Conservation (phyloP, 2,329 filamentous ascomycete species). For the Scedosporium boydii region DNA sequence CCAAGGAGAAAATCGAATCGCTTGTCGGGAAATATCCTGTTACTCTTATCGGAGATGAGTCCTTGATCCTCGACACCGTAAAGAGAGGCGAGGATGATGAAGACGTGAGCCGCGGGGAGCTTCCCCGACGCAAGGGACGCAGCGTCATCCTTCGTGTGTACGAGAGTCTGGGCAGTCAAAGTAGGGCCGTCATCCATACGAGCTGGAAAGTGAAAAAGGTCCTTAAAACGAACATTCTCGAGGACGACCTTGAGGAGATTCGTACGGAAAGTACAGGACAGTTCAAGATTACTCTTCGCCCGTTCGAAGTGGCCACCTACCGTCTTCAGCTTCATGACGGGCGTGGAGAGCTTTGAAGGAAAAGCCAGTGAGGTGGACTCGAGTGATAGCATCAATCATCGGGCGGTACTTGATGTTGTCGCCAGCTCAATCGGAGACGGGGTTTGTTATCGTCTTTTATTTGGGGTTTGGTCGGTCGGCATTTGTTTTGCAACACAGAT, state of each 20-base stretch:
- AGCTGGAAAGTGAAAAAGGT: conserved; percentile 64
- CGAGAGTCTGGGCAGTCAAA: conserved; percentile 77
- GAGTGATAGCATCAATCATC: neutral
- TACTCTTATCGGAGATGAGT: conserved; percentile 53
- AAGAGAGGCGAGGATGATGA: conserved; percentile 90
- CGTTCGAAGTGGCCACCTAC: conserved; percentile 81
- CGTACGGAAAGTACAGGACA: conserved; percentile 33
- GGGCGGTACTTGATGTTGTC: neutral
- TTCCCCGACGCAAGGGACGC: conserved; percentile 58
- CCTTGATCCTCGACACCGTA: conserved; percentile 75
- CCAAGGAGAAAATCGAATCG: conserved; percentile 16
- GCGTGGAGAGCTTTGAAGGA: conserved; percentile 8
- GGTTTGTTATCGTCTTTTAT: too few species aligned
- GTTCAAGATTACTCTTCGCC: conserved; percentile 57
- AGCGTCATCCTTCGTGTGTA: conserved; percentile 81
- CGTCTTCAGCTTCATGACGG: conserved; percentile 44
- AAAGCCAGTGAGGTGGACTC: neutral
- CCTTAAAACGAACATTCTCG: conserved; percentile 76
- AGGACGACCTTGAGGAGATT: conserved; percentile 71
- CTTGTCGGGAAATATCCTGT: conserved; percentile 31
- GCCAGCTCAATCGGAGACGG: too few species aligned
- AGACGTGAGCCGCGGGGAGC: conserved; percentile 53
- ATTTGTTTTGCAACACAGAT: too few species aligned
- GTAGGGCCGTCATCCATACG: conserved; percentile 60
- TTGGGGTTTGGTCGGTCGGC: too few species aligned